A percentile compares a stretch with the other conserved stretches of the same genome.
Conservation (phyloP, 1,139 yeast species). For the Keqinozyma sinolaborantium region DNA sequence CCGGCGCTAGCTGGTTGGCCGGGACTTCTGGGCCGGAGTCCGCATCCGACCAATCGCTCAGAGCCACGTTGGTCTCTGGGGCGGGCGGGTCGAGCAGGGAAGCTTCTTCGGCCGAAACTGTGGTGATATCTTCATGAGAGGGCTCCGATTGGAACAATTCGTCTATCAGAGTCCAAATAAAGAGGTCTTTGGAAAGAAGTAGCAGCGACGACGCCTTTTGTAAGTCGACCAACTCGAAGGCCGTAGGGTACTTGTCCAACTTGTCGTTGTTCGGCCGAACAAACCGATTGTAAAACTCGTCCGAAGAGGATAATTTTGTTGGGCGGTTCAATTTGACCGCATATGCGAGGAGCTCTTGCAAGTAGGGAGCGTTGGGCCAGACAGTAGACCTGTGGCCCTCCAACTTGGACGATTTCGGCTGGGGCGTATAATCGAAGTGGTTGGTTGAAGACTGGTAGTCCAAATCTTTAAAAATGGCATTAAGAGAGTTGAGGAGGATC, state of each 20-base stretch:
- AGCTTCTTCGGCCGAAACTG: neutral
- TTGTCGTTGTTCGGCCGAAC: slow-evolving; percentile 6
- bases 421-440: slow-evolving; percentile 15
- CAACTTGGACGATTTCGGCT: neutral
- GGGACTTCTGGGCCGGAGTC: neutral
- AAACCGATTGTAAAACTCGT: slow-evolving; percentile 13
- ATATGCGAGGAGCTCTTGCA: slow-evolving; percentile 29
- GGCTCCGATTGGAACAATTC: too few species aligned
- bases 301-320: slow-evolving; percentile 7
- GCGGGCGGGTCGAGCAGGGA: neutral
- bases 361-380: slow-evolving; percentile 33
- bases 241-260: slow-evolving; percentile 20
- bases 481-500: slow-evolving; percentile 54
- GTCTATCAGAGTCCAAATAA: slow-evolving; percentile 4
- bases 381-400: slow-evolving; percentile 11
- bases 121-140: slow-evolving; percentile 1
- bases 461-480: slow-evolving; percentile 61
- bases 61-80: too few species aligned
- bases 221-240: slow-evolving; percentile 23
- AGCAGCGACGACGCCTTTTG: slow-evolving; percentile 8
- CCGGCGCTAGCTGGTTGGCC: neutral
- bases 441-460: slow-evolving; percentile 46
- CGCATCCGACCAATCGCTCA: too few species aligned
- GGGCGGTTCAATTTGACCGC: slow-evolving; percentile 18
- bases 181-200: slow-evolving; percentile 5